Evolutionary conservation across 78 protist genomes (phyloP).

Genomic region (Pigoraptor vietnamica): DNA sequence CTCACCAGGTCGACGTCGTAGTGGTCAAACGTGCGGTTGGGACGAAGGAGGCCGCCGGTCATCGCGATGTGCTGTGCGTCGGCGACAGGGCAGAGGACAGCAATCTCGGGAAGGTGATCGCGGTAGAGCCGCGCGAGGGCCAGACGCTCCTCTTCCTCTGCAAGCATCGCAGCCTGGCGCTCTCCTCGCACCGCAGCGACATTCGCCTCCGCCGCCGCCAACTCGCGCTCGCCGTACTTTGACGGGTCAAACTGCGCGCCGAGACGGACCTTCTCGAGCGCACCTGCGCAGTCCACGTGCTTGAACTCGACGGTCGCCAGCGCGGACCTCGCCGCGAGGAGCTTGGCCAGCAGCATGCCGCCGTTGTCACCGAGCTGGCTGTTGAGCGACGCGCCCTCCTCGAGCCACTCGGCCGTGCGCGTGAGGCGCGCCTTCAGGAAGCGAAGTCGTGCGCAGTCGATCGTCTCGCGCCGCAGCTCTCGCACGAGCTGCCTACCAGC

Average conservation of each 20-base stretch:
- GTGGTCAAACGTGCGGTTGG: neutral
- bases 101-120: neutral
- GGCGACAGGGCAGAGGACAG: neutral
- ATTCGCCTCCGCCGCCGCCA: neutral
- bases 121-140: neutral
- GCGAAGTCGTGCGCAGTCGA: neutral
- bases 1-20: neutral
- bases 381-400: neutral
- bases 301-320: neutral
- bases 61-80: neutral
- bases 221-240: neutral
- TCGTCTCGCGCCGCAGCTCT: neutral
- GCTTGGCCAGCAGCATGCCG: neutral
- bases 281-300: neutral
- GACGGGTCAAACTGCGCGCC: neutral
- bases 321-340: neutral
- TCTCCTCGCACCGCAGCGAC: neutral
- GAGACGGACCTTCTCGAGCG: neutral
- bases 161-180: neutral
- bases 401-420: neutral
- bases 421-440: neutral
- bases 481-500: neutral
- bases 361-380: neutral
- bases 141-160: neutral
- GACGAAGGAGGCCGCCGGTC: neutral